phyloP scores from a whole-genome alignment of 75 land plant species.

The Picea sitchensis region DNA sequence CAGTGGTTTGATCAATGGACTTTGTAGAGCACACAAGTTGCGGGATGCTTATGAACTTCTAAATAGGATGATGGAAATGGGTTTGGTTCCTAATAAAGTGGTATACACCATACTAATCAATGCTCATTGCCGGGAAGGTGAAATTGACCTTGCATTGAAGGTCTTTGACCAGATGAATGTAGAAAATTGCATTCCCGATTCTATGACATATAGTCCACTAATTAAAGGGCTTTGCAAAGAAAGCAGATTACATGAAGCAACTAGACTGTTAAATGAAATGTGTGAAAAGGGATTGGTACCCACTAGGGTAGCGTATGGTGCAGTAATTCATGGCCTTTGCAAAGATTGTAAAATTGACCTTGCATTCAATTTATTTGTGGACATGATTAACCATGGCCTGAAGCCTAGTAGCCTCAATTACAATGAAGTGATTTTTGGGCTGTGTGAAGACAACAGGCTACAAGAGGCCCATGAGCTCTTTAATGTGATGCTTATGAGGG shows the following conservation, averaged over 20 bases:
- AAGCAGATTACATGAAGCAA: conserved; percentile 36
- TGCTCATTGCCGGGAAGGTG: conserved; percentile 45
- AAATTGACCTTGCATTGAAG: conserved; percentile 31
- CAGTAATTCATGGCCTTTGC: conserved; percentile 15
- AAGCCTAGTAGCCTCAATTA: no score
- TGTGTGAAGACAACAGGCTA: no score
- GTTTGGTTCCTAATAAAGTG: conserved; percentile 36
- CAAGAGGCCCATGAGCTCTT: no score
- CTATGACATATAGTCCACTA: conserved; percentile 37
- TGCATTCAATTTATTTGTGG: no score
- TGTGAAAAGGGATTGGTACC: conserved; percentile 22
- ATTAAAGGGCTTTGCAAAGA: conserved; percentile 45
- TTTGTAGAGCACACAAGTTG: conserved; percentile 44
- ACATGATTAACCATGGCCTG: no score
- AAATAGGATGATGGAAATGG: conserved; percentile 35
- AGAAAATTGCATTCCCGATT: conserved; percentile 57
- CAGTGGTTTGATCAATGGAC: conserved; percentile 6
- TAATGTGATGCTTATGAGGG: no score
- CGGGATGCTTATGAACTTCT: conserved; percentile 39
- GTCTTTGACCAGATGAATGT: conserved; percentile 58
- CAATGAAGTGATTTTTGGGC: no score
- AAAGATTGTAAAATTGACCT: no score
- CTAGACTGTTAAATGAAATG: conserved; percentile 37
- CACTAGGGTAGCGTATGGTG: conserved; percentile 27
- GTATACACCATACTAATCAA: conserved; percentile 38